These are phyloP conservation scores for Phytophthora meadii DNA, from an alignment of 352 stramenopile genomes.

Conservation along the genomic window DNA sequence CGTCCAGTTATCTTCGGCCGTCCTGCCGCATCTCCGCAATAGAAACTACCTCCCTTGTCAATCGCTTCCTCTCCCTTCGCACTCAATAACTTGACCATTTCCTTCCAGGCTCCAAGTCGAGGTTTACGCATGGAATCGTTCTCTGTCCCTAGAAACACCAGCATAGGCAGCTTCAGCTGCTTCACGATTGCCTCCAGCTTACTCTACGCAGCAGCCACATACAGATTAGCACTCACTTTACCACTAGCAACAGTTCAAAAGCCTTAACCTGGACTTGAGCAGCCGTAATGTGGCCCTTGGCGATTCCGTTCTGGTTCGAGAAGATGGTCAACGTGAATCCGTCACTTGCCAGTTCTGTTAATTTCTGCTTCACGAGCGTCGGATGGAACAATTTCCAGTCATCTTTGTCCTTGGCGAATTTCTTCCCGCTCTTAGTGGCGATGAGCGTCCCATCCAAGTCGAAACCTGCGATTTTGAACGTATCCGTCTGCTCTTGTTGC, in stretches of 20 bases:
- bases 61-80: slow-evolving; percentile 32
- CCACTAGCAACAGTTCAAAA: slow-evolving; percentile 1
- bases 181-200: slow-evolving; percentile 75
- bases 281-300: slow-evolving; percentile 72
- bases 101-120: slow-evolving; percentile 69
- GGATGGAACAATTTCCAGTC: slow-evolving; percentile 87
- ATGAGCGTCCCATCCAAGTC: slow-evolving; percentile 88
- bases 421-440: slow-evolving; percentile 86
- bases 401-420: slow-evolving; percentile 63
- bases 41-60: slow-evolving; percentile 71
- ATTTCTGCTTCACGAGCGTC: slow-evolving; percentile 54
- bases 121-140: slow-evolving; percentile 85
- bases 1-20: slow-evolving; percentile 71
- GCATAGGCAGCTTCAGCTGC: slow-evolving; percentile 69
- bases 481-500: slow-evolving; percentile 1
- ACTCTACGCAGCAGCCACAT: slow-evolving; percentile 36
- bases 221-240: slow-evolving; percentile 3
- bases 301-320: slow-evolving; percentile 88
- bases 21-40: slow-evolving; percentile 84
- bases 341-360: slow-evolving; percentile 50
- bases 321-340: slow-evolving; percentile 74
- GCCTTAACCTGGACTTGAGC: slow-evolving; percentile 64
- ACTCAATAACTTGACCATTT: slow-evolving; percentile 46
- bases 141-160: slow-evolving; percentile 74
- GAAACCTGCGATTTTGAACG: slow-evolving; percentile 75